A percentile compares a stretch with the other conserved stretches of the same genome.
Conservation (phyloP, 148 eudicot genomes). For the Silene conica region DNA sequence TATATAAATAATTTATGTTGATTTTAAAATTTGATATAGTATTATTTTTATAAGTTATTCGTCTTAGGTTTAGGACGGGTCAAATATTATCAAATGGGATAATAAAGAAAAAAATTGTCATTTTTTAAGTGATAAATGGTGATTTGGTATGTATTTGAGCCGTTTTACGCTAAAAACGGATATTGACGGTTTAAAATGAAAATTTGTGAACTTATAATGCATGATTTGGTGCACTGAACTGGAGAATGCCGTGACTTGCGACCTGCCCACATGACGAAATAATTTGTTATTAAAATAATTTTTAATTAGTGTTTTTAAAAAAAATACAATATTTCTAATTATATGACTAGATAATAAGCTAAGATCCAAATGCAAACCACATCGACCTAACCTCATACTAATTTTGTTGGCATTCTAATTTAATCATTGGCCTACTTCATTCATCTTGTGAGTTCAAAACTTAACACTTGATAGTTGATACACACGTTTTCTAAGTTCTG, state of each 20-base stretch:
- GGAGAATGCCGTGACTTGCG: constrained; percentile 8
- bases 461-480: neutral
- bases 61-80: too few relatives aligned
- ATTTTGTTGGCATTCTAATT: neutral
- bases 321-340: neutral
- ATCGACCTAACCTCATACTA: neutral
- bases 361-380: neutral
- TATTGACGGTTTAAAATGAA: too few relatives aligned
- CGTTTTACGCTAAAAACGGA: too few relatives aligned
- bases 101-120: too few relatives aligned
- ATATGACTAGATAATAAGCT: neutral
- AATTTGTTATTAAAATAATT: too few relatives aligned
- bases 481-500: too few relatives aligned
- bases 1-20: neutral
- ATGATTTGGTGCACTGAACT: constrained; percentile 6
- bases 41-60: neutral
- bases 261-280: neutral
- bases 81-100: too few relatives aligned
- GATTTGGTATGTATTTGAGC: too few relatives aligned
- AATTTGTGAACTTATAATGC: too few relatives aligned
- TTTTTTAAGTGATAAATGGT: too few relatives aligned
- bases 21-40: neutral
- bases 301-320: too few relatives aligned
- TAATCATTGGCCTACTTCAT: neutral
- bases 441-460: neutral